Base-by-base conservation (phyloP, 2,329 filamentous ascomycete genomes). In the Fusarium solani-melongenae region DNA sequence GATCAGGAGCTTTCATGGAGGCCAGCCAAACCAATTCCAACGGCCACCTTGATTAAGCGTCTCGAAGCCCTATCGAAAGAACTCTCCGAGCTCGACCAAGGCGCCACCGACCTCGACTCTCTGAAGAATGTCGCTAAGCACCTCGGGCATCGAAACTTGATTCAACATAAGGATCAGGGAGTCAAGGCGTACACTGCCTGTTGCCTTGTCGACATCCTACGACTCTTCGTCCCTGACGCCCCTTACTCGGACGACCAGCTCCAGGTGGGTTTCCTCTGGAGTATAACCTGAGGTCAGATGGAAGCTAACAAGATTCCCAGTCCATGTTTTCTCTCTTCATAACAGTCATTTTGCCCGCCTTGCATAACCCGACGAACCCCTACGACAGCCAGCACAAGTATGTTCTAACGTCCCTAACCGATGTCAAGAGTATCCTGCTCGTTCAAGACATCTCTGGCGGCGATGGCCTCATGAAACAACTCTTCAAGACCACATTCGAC, bases 341-440 rank as follows among this genome's bases (percentile, higher is more conserved):
- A 76, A 92, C 91, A 66, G 92, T 92, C 57, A 93, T 97, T 74
- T 88, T 98, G 53, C 95, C 95, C 55, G 91, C 94, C 53, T 90
- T 98, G 29, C 92, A 94, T 78, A 92, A 98, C 78, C 94, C 95
- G 14, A 92, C 92, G 41, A 93, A 97, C 81, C 92, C 95, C 11
- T 98, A 98, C 86, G 96, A 97, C 83, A 92, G 91, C 71, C 95
- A 98, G 82, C 94, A 99, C 84, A 92, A 96, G 83, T 96, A 97
- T 79, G 93, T 98, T 71, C 87, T 99, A 69, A 91, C 92, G 70
- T 98, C 95, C 20, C 89, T 99, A 33, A 92, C 94, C 64, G 94
- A 97, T 76, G 93, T 98, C 76, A 98, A 98, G 87, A 98, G 95
- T 83, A 94, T 99, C 46, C 90, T 98, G 10, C 90, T 99, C 44